Evolutionary conservation across 331 rosid species (phyloP), one percentile per base, ranked within the genome.

Genomic region (Malus hybrid): DNA sequence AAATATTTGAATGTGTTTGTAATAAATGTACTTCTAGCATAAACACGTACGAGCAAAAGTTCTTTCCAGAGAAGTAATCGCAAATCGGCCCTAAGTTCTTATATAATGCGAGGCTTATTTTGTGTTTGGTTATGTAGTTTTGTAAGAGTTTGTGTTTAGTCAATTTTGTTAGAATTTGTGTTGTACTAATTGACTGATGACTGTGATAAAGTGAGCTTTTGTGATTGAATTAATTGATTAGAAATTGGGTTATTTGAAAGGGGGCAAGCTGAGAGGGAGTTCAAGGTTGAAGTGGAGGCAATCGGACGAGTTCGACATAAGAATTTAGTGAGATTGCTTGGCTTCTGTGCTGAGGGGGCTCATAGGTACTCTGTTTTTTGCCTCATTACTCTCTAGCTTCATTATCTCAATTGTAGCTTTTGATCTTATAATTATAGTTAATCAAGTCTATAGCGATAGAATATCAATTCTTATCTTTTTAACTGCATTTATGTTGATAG

Each of bases 301-400:
- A 89, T 89, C 19, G 93, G 91, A 73, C 84, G 93, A 11, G 93
- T 87, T 66, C 81, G 91, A 50, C 93, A 89, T 71, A 89, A 89
- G 83, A 89, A 87, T 80, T 77, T 89, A 77, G 93, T 89, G 78
- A 82, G 91, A 71, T 78, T 89, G 77, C 80, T 85, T 5, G 91
- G 89, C 64, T 87, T 83, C 72, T 87, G 91, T 48, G 91, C 83
- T 74, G 91, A 87, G 81, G 93, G 93, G 77, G 88, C 93, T 68
- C 89, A 89, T 42, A 81, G 93, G 93, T 87, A 79, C 70, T 19
- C 31, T 62, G 70, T 50, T 28, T 32, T 19, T 60, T 80, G 50
- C 48, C 65, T 60, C 59, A 71, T 34, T 60, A 3, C 28, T 1
- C 44, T 32, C 10, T 27, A 67, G 14, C 56, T 69, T 68, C 71